Evolutionary conservation across 768 basidiomycete species (phyloP).

Genomic region (Naganishia onofrii): DNA sequence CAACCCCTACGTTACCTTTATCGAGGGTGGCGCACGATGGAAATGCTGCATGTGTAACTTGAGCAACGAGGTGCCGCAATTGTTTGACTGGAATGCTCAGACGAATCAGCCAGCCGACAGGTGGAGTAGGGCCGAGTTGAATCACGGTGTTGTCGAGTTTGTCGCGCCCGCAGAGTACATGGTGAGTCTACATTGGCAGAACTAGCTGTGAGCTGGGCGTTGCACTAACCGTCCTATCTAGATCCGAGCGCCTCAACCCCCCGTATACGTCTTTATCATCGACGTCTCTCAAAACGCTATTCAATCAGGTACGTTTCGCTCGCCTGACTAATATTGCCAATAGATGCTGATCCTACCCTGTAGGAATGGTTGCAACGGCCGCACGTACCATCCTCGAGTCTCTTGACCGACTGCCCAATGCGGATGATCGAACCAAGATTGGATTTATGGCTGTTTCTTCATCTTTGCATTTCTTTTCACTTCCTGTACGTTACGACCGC

Average conservation of each 20-base stretch:
- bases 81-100: conserved; percentile 96
- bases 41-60: conserved; percentile 99
- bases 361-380: conserved; percentile 97
- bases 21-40: conserved; percentile 98
- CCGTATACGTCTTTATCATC: conserved; percentile 93
- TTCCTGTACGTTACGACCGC: conserved; percentile 62
- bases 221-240: conserved; percentile 15
- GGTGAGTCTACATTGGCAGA: conserved; percentile 56
- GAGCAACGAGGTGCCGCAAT: conserved; percentile 95
- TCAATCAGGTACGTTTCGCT: conserved; percentile 65
- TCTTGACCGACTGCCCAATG: conserved; percentile 91
- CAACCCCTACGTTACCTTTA: conserved; percentile 95
- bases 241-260: conserved; percentile 90
- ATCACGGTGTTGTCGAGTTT: conserved; percentile 89
- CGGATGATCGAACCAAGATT: conserved; percentile 86
- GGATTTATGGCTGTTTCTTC: conserved; percentile 88
- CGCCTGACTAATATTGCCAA: background rate
- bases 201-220: background rate
- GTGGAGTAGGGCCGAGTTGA: conserved; percentile 90
- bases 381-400: conserved; percentile 94
- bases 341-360: background rate
- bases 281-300: conserved; percentile 91
- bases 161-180: conserved; percentile 99
- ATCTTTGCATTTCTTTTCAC: conserved; percentile 93
- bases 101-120: conserved; percentile 91